These are phyloP conservation scores for Thelonectria discophora DNA, from an alignment of 2,329 filamentous ascomycete genomes.

Conservation along the genomic window DNA sequence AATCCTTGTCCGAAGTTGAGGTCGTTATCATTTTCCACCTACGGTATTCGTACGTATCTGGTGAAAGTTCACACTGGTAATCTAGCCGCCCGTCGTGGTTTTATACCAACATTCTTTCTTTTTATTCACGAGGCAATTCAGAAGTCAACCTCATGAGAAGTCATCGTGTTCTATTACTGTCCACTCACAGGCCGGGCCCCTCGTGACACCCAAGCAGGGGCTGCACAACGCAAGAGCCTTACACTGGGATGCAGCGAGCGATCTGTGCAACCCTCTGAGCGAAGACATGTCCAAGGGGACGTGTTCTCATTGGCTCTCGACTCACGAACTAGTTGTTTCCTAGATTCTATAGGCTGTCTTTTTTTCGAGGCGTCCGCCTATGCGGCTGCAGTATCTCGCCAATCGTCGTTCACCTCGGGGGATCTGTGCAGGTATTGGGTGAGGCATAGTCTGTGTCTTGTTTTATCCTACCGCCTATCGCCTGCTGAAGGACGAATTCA, in stretches of 20 bases:
- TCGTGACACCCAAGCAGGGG: neutral
- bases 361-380: neutral
- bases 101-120: neutral
- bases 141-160: too few relatives aligned
- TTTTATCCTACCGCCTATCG: too few relatives aligned
- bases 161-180: too few relatives aligned
- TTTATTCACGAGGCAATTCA: neutral
- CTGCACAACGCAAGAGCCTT: neutral
- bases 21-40: neutral
- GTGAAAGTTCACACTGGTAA: neutral
- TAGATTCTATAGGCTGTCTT: neutral
- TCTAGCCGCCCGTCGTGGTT: neutral
- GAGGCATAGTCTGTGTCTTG: too few relatives aligned
- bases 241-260: neutral
- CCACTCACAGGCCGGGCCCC: too few relatives aligned
- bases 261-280: neutral
- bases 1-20: slow-evolving; percentile 9
- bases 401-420: neutral
- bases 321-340: neutral
- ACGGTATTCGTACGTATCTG: neutral
- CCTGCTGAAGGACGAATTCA: too few relatives aligned
- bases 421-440: neutral
- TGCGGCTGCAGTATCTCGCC: neutral
- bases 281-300: neutral
- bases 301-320: too few relatives aligned